Evolutionary conservation across 2,329 filamentous ascomycete species (phyloP).

Genomic region (Phialemoniopsis sp.): DNA sequence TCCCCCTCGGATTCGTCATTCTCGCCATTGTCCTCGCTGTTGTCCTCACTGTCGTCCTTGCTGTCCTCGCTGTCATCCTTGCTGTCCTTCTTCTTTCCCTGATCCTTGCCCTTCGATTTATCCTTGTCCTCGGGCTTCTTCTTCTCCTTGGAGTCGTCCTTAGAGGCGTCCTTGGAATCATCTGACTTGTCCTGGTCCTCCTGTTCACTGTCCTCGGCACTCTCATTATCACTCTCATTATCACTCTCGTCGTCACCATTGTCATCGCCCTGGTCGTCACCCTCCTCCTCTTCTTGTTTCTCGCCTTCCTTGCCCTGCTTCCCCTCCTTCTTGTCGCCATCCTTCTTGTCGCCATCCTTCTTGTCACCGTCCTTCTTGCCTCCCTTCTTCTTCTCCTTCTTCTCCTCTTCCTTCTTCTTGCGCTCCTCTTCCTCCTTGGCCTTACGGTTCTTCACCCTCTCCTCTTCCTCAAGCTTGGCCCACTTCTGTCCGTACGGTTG

Average conservation of each 20-base stretch:
- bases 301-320: slow-evolving; percentile 14
- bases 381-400: slow-evolving; percentile 15
- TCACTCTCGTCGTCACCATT: slow-evolving; percentile 10
- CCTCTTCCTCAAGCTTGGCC: slow-evolving; percentile 25
- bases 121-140: slow-evolving; percentile 6
- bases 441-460: slow-evolving; percentile 17
- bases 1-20: no score
- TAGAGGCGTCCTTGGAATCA: slow-evolving; percentile 7
- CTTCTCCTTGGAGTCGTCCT: slow-evolving; percentile 17
- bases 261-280: slow-evolving; percentile 11
- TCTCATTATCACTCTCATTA: slow-evolving; percentile 17
- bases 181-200: slow-evolving; percentile 10
- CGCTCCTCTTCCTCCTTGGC: slow-evolving; percentile 26
- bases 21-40: slow-evolving; percentile 7
- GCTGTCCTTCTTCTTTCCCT: slow-evolving; percentile 12
- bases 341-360: slow-evolving; percentile 3
- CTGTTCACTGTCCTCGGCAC: slow-evolving; percentile 1
- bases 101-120: background rate
- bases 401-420: slow-evolving; percentile 14
- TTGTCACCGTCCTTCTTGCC: background rate
- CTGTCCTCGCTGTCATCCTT: slow-evolving; percentile 8
- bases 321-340: slow-evolving; percentile 7
- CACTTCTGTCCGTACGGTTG: slow-evolving; percentile 34
- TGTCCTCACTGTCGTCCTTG: slow-evolving; percentile 13
- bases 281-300: slow-evolving; percentile 12